phyloP scores from a whole-genome alignment of 2,329 filamentous ascomycete species.

The Fusarium azukiicola region DNA sequence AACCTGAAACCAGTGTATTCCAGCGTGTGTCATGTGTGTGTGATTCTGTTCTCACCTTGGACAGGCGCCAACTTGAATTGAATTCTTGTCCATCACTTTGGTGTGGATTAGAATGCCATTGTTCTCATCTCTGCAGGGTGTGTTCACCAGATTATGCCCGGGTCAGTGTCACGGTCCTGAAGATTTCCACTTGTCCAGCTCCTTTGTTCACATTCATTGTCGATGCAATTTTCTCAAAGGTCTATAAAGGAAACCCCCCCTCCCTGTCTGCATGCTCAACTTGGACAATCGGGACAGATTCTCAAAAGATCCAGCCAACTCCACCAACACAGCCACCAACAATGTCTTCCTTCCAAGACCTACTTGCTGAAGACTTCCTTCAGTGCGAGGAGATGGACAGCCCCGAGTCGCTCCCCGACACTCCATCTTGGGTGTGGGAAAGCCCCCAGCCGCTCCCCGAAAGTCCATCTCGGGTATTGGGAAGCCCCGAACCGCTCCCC shows the following conservation, averaged over 20 bases:
- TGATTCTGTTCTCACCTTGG: not conserved
- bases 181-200: not conserved
- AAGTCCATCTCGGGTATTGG: too few relatives aligned
- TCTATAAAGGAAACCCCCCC: conserved; percentile 1
- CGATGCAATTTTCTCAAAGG: not conserved
- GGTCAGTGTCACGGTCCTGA: not conserved
- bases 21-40: not conserved
- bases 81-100: too few relatives aligned
- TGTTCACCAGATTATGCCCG: not conserved
- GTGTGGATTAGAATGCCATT: not conserved
- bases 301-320: not conserved
- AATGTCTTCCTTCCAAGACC: not conserved
- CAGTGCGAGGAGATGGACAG: too few relatives aligned
- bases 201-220: conserved; percentile 9
- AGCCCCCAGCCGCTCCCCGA: not conserved
- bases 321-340: not conserved
- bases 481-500: not conserved
- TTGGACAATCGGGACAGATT: not conserved
- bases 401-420: too few relatives aligned
- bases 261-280: not conserved
- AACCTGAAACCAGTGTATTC: not conserved
- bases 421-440: too few relatives aligned
- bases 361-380: too few relatives aligned
- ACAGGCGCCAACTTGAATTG: not conserved
- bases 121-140: not conserved